Base-by-base conservation (phyloP, 1,139 yeast species). In the Hemisphaericaspora xylofermentans region DNA sequence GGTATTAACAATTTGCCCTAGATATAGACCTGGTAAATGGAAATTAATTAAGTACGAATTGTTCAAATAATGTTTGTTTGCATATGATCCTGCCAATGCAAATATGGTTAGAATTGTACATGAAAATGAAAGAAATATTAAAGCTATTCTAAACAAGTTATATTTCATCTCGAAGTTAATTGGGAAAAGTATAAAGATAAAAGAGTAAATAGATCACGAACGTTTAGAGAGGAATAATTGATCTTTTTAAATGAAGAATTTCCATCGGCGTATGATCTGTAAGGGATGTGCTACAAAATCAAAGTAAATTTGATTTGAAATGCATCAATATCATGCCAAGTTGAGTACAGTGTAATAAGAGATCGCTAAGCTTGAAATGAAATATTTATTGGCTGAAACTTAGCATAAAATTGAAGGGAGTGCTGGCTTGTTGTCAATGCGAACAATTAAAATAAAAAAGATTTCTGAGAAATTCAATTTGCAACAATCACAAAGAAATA, bases 71-170 rank as follows among this genome's bases (percentile, higher is more conserved):
- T 53, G 27, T 34, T 62, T 60, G 39, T 68, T 66, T 35, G 60
- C 58, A 50, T 68, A 71, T 1, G 76, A 68, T 1, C 77, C 76
- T n/a, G 68, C 58, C 9, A 72, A 39, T 6, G 74, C 75, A 58
- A 71, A 69, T 1, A 61, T 53, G 12, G 72, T 57, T 19, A 70
- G 57, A n/a, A 70, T 40, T 1, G 65, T 53, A 5, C 63, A 57
- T 15, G 66, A 71, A 13, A 68, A 39, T 13, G 76, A 61, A 38
- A 70, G 58, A 21, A 70, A 42, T 16, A 71, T 55, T 34, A 71
- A 55, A 15, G 69, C 41, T 29, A 61, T 52, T 43, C 78, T 55
- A 45, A 71, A 68, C 30, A 67, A 42, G 41, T 59, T 64, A 42
- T 65, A 66, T 61, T 67, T 63, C 45, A 42, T 47, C 13, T 22